Base-by-base conservation (phyloP, 805 yeast genomes). In the Candida ascalaphidarum region DNA sequence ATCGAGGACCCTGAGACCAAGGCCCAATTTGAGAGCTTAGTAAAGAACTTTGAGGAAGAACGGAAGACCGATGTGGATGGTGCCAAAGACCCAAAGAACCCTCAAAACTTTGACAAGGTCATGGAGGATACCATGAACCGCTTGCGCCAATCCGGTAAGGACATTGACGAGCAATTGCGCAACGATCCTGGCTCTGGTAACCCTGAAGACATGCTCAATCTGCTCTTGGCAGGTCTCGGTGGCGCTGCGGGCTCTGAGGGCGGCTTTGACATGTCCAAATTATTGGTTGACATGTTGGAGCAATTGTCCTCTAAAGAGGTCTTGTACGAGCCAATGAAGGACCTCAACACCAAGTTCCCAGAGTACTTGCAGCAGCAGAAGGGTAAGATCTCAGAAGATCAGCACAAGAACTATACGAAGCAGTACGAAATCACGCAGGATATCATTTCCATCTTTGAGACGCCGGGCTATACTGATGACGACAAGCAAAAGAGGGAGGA, bases 281-380 rank as follows among this genome's bases (percentile, higher is more conserved):
- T 84, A 26, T 56, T 84, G 35, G 68, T 66, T 12, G 84, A 81
- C 21, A 76, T 89, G 75, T 63, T 89, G 43, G 78, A 75, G 36
- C 89, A 86, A 48, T 67, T 89, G 50, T 73, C 92, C 6, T 74
- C 92, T 4, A 89, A 86, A 46, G 88, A 79, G 32, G 81, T 88
- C 13, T 64, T 89, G 21, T 88, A 83, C 47, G 94, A 81, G 41
- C 96, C 97, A 3, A 68, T 89, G 56, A 81, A 78, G 44, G 95
- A 85, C 35, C 65, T 88, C 49, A 73, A 77, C 38, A 56, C 61
- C 9, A 83, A 82, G 46, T 84, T 77, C 49, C 82, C 85, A 3
- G 67, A 52, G 16, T 89, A 83, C 78, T 62, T 89, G 36, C 54
- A 58, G 25, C 71, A 68, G 26, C 67, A 81, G 37, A 59, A 61